phyloP scores from a whole-genome alignment of 768 basidiomycete species.

The Macrocybe gigantea region DNA sequence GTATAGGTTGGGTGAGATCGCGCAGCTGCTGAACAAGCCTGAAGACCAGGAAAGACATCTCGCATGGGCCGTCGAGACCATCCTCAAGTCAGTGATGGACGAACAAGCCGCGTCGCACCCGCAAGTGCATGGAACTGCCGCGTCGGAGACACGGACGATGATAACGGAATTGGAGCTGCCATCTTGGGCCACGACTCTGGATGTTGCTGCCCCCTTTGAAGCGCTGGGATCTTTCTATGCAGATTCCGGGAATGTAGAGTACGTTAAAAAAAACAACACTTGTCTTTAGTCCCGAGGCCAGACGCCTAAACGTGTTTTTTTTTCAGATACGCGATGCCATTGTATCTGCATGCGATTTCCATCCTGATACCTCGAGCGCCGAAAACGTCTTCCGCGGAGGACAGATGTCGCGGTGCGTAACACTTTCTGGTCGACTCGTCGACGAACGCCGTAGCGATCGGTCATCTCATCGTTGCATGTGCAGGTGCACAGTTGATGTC shows the following conservation, averaged over 20 bases:
- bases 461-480: background rate
- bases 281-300: background rate
- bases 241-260: conserved; percentile 51
- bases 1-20: conserved; percentile 39
- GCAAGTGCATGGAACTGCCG: background rate
- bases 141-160: conserved; percentile 17
- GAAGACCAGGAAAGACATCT: conserved; percentile 40
- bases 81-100: conserved; percentile 29
- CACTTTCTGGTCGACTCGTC: no score
- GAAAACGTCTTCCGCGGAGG: conserved; percentile 30
- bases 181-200: conserved; percentile 50
- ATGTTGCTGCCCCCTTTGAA: conserved; percentile 65
- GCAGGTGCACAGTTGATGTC: conserved; percentile 43
- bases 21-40: conserved; percentile 23
- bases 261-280: conserved; percentile 20
- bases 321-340: conserved; percentile 52
- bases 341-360: conserved; percentile 62
- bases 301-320: no score
- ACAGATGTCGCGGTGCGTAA: conserved; percentile 54
- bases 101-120: background rate
- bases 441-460: no score
- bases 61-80: conserved; percentile 34
- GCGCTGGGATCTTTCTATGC: conserved; percentile 61
- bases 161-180: conserved; percentile 54
- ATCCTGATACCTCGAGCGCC: conserved; percentile 49